Conservation (phyloP, 768 basidiomycete species). For the Wakefieldia striispora region DNA sequence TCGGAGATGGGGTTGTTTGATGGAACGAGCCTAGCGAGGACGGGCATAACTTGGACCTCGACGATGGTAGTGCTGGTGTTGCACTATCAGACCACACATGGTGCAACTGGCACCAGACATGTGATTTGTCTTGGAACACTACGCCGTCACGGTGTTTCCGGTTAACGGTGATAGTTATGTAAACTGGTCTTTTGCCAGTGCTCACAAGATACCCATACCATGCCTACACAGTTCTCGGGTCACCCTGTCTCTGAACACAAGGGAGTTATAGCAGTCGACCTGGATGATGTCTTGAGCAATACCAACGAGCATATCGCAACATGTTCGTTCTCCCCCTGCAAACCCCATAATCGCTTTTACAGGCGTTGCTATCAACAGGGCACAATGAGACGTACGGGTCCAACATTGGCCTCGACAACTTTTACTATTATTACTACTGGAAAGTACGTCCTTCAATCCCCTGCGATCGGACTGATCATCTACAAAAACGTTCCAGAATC, state of each 20-base stretch:
- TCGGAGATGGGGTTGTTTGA: slow-evolving; percentile 40
- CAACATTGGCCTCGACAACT: slow-evolving; percentile 49
- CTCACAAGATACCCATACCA: slow-evolving; percentile 4
- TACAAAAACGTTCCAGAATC: slow-evolving; percentile 34
- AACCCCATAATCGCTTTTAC: not conserved
- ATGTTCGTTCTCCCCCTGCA: slow-evolving; percentile 38
- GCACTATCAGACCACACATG: too few relatives aligned
- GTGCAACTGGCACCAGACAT: not conserved
- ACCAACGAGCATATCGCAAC: slow-evolving; percentile 58
- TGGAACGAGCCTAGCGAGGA: slow-evolving; percentile 27
- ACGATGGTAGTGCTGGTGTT: too few relatives aligned
- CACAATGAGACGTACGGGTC: slow-evolving; percentile 62
- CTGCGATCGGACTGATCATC: not conserved
- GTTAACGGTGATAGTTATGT: too few relatives aligned
- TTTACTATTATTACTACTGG: slow-evolving; percentile 79
- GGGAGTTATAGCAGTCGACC: slow-evolving; percentile 58
- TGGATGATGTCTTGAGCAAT: slow-evolving; percentile 65
- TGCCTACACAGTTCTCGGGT: not conserved
- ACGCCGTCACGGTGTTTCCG: too few relatives aligned
- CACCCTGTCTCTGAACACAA: not conserved
- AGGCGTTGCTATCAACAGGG: slow-evolving; percentile 41
- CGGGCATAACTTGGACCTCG: slow-evolving; percentile 19
- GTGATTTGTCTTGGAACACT: too few relatives aligned
- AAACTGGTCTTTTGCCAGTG: too few relatives aligned
- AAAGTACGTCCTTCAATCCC: slow-evolving; percentile 41